Base-by-base conservation (phyloP, 2,329 filamentous ascomycete genomes). In the Aspergillus sclerotialis region DNA sequence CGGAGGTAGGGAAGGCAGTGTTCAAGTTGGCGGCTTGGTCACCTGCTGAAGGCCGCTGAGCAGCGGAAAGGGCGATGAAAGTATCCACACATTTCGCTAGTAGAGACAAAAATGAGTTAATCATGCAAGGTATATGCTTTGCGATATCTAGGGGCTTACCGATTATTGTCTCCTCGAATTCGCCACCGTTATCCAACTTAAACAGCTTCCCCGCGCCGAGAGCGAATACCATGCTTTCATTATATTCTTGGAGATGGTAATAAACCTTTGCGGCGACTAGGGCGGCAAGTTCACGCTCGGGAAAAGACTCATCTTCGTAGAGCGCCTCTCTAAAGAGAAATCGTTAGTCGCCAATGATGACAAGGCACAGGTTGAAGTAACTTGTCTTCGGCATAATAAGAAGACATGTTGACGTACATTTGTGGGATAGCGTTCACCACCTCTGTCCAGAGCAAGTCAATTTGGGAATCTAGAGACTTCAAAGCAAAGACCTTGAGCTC, bases 101-200 rank as follows among this genome's bases (percentile, higher is more conserved):
- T 33, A 9, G 27, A 15, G 32, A 26, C 11, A 10, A 23, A 7
- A 40, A 23, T 27, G 36, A 13, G 19, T 36, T 37, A 50, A 34
- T 28, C 30, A 38, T 16, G 31, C 24, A 31, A 12, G 5, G 10
- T 14, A 32, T 4, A 15, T 31, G 26, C 33, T 8, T 14, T 4
- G 14, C 12, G 3, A 36, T 14, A 9, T 19, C 27, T 4, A 10
- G 16, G 24, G 35, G 60, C 68, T 53, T 64, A 77, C 74, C 90
- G 62, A 96, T 89, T 67, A 98, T 96, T 37, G 92, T 98, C 69
- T 98, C 89, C 65, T 98, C 92, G 56, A 94, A 98, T 69, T 98
- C 92, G 64, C 87, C 84, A 33, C 85, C 82, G 35, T 82, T 76
- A 55, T 95, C 85, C 46, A 96, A 77, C 68, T 93, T 86, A 73